Conservation (phyloP, 495 filamentous ascomycete genomes). For the Penicillium steckii region DNA sequence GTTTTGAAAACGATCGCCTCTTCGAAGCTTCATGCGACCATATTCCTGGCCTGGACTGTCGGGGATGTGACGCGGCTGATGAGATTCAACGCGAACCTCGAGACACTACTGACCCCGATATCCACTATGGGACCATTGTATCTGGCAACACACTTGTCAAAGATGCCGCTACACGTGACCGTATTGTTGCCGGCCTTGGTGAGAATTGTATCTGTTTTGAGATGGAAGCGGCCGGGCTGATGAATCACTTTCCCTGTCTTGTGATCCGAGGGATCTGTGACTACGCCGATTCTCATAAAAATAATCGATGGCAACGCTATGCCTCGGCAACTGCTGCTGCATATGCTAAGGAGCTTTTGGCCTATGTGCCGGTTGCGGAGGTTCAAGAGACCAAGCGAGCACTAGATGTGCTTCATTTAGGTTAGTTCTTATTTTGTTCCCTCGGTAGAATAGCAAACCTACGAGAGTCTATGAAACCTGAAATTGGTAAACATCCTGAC, state of each 20-base stretch:
- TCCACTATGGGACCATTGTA: conserved; percentile 24
- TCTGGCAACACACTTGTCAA: conserved; percentile 22
- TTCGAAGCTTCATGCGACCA: conserved; percentile 4
- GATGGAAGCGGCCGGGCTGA: too few species aligned
- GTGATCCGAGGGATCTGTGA: conserved; percentile 39
- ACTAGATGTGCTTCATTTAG: conserved; percentile 15
- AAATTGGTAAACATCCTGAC: too few species aligned
- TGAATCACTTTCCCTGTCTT: conserved; percentile 33
- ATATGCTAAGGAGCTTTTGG: conserved; percentile 26
- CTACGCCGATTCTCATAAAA: conserved; percentile 40
- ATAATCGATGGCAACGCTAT: conserved; percentile 32
- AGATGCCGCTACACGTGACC: conserved; percentile 15
- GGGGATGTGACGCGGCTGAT: neutral
- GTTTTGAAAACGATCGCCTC: conserved; percentile 4
- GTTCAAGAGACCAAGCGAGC: conserved; percentile 7
- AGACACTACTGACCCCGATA: neutral
- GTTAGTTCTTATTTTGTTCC: conserved; percentile 8
- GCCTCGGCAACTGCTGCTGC: conserved; percentile 33
- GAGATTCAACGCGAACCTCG: conserved; percentile 13
- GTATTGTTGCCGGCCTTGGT: neutral
- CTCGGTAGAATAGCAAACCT: too few species aligned
- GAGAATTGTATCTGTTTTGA: too few species aligned
- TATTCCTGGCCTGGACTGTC: neutral
- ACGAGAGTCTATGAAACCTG: too few species aligned
- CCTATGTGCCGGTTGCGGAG: conserved; percentile 1